Evolutionary conservation across 495 filamentous ascomycete genomes (phyloP), one percentile per base, ranked within the genome.

Genomic region (Chaetomium tenue): DNA sequence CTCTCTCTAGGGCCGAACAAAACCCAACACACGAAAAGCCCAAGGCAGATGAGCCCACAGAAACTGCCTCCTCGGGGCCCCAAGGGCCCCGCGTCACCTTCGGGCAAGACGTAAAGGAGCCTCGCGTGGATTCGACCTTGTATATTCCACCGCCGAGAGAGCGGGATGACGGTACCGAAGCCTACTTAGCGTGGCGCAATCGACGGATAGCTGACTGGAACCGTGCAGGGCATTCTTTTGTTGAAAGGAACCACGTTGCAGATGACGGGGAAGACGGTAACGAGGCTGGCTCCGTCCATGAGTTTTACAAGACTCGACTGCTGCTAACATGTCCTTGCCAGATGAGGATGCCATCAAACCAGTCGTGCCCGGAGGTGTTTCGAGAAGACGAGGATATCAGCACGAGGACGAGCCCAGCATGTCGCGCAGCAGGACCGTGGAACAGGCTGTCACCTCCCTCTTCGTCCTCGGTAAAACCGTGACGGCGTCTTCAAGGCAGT

Each of bases 401-500:
- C 56, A 30, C 37, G 39, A 42, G 13, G 39, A n/a, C 3, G 56
- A 28, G 5, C 56, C 56, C 12, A 46, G 39, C 40, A 46, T 58
- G 22, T 58, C 56, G 5, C 56, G 13, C 40, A 46, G 11, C 39
- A 58, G 46, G 9, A 46, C 56, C 56, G 25, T 58, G 23, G 56
- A 58, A 15, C 39, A 58, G 13, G 51, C 39, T 13, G 53, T 40
- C 25, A 28, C 61, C 12, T 63, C 61, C 11, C 39, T 63, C 15
- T 63, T 63, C 25, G 23, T 58, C 30, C 52, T 50, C 54, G 44
- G 55, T 30, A 33, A 42, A 18, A 51, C 46, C 4, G 33, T 50
- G 23, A 51, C 61, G 1, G 20, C 52, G 12, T 39, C 51, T 15
- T 56, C 61, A 16, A 64, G 37, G 44, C 51, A 51, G 8, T 74